These are phyloP conservation scores for Amborella trichopoda DNA, from an alignment of 164 flowering plant genomes.

Conservation along the genomic window DNA sequence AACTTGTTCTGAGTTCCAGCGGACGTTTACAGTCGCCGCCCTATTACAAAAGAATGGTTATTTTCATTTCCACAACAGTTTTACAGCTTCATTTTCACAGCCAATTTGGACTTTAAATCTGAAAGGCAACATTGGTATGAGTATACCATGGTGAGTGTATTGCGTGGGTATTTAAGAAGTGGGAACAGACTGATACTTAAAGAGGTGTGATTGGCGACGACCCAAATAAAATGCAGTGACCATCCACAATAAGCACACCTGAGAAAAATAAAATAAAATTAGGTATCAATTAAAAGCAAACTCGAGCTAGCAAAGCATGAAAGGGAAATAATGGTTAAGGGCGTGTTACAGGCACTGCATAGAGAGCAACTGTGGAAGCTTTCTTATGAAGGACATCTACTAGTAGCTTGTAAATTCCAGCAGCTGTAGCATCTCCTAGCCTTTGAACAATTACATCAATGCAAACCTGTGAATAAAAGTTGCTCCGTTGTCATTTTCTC, in stretches of 20 bases:
- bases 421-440: constrained; percentile 97
- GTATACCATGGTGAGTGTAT: too few species aligned
- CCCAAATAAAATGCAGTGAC: constrained; percentile 63
- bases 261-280: constrained; percentile 2
- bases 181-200: constrained; percentile 30
- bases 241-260: constrained; percentile 79
- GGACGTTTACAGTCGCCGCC: too few species aligned
- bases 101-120: too few species aligned
- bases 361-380: constrained; percentile 50
- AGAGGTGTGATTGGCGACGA: constrained; percentile 51
- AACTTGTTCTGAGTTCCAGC: too few species aligned
- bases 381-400: constrained; percentile 39
- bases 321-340: constrained; percentile 8
- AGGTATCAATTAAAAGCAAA: neutral
- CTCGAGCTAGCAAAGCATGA: neutral
- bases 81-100: too few species aligned
- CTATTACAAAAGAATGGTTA: too few species aligned
- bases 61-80: too few species aligned
- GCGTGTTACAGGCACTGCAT: constrained; percentile 90
- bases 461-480: constrained; percentile 91
- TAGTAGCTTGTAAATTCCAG: constrained; percentile 78
- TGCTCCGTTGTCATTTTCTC: too few species aligned
- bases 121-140: too few species aligned
- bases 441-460: constrained; percentile 92
- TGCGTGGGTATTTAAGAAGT: constrained; percentile 11